Evolutionary conservation across 495 filamentous ascomycete species (phyloP), one percentile per base, ranked within the genome.

Genomic region (Daldinia caldariorum): DNA sequence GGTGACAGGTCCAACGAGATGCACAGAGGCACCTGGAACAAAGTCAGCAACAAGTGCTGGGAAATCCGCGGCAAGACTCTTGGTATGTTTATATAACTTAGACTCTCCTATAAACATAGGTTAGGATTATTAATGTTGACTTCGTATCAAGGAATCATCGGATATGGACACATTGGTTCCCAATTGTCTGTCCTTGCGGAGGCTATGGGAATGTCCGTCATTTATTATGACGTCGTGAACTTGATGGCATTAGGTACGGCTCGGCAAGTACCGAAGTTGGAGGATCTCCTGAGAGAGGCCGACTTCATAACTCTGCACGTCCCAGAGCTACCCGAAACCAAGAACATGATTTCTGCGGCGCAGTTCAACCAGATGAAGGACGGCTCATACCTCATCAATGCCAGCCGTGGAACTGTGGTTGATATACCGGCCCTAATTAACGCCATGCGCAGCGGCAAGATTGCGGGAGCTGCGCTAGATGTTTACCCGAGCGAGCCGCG

Each of bases 11-110:
- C 91, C 39, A 93, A 88, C 73, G 96, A 99, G 83, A 89, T 99
- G 86, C 96, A 98, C 83, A 84, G 85, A 45, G 96, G 96, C 38
- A 94, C 87, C 56, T 99, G 96, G 96, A 97, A 99, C 79, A 99
- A 98, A 80, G 94, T 97, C 64, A 95, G 92, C 84, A 88, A 85
- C 74, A 92, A 90, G 74, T 98, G 95, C 87, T 97, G 96, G 94
- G 96, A 98, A 79, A 92, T 99, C 68, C 89, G 96, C 71, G 96
- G 96, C 74, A 99, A 99, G 83, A 97, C 94, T 34, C 85, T 99
- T 47, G 94, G 92, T 91, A 84, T 26, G 80, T 72, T 35, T 35
- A 2, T 14, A 58, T 13, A 8, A 39, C 43, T 39, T 14, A n/a
- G 4, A 63, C 34, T 45, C 32, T 9, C 63, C 50, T 49, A 50